Evolutionary conservation across 1,284 basidiomycete species (phyloP).

Genomic region (Moesziomyces sp.): DNA sequence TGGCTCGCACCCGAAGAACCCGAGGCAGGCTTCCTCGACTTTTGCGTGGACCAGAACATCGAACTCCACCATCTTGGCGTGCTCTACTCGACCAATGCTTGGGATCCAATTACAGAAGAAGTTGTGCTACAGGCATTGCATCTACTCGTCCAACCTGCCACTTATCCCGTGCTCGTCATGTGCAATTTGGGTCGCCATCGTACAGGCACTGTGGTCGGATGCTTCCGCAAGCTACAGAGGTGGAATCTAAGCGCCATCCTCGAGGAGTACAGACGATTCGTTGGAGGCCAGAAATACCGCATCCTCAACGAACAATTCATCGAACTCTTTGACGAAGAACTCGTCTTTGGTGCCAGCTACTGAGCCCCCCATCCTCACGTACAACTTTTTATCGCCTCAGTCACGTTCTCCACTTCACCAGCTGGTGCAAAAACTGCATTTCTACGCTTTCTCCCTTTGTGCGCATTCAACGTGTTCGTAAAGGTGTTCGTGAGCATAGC

Average conservation of each 20-base stretch:
- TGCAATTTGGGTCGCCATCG: conserved; percentile 72
- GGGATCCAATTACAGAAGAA: conserved; percentile 71
- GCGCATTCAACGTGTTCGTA: no score
- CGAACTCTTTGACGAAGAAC: conserved; percentile 72
- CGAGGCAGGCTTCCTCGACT: conserved; percentile 68
- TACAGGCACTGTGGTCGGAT: conserved; percentile 72
- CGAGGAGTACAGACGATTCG: conserved; percentile 71
- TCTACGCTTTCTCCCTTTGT: no score
- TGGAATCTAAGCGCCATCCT: conserved; percentile 72
- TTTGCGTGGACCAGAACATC: conserved; percentile 66
- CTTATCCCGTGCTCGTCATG: conserved; percentile 71
- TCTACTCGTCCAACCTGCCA: conserved; percentile 70
- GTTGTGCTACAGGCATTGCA: conserved; percentile 72
- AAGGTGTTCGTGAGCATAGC: no score
- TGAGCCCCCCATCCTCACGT: background rate
- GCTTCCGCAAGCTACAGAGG: conserved; percentile 70
- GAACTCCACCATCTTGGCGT: conserved; percentile 68
- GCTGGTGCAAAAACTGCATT: no score
- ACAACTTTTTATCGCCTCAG: no score
- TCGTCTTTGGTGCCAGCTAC: conserved; percentile 71
- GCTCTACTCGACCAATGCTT: conserved; percentile 69
- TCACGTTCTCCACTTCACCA: no score
- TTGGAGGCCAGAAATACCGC: conserved; percentile 71
- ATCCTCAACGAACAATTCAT: conserved; percentile 73
- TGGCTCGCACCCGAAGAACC: conserved; percentile 73